A percentile compares a stretch with the other conserved stretches of the same genome.
These are phyloP conservation scores for Ceratocystis alfenasii DNA, from an alignment of 2,329 filamentous ascomycete genomes.

Conservation along the genomic window DNA sequence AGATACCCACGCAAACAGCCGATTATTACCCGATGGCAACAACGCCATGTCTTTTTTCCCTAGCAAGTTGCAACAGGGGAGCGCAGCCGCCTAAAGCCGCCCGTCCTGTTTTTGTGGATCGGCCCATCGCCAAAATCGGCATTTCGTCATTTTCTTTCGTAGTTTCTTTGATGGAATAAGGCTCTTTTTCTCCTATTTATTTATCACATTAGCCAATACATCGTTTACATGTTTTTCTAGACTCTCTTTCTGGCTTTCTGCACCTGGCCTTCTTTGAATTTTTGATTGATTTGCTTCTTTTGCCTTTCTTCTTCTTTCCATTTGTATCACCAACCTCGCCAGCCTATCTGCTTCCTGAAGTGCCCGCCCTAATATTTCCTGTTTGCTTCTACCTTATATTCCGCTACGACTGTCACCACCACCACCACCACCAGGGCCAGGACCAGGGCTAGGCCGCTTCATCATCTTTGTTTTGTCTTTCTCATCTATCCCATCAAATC, in stretches of 20 bases:
- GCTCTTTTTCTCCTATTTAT: background rate
- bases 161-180: background rate
- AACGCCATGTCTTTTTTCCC: too few relatives aligned
- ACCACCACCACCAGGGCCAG: too few relatives aligned
- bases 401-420: too few relatives aligned
- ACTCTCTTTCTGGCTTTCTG: background rate
- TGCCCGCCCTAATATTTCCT: too few relatives aligned
- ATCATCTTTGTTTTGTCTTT: background rate
- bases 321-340: too few relatives aligned
- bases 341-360: too few relatives aligned
- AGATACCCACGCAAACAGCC: background rate
- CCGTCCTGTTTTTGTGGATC: background rate
- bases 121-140: background rate
- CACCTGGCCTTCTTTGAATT: background rate
- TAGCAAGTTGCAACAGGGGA: background rate
- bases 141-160: constrained; percentile 2
- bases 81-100: constrained; percentile 6
- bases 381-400: too few relatives aligned
- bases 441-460: too few relatives aligned
- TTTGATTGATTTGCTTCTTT: background rate
- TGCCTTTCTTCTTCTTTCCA: background rate
- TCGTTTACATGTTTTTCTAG: background rate
- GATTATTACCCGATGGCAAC: background rate
- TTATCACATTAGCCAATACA: background rate
- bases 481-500: background rate